Conservation (phyloP, 108 stramenopile genomes). For the Thalassiosira profunda region DNA sequence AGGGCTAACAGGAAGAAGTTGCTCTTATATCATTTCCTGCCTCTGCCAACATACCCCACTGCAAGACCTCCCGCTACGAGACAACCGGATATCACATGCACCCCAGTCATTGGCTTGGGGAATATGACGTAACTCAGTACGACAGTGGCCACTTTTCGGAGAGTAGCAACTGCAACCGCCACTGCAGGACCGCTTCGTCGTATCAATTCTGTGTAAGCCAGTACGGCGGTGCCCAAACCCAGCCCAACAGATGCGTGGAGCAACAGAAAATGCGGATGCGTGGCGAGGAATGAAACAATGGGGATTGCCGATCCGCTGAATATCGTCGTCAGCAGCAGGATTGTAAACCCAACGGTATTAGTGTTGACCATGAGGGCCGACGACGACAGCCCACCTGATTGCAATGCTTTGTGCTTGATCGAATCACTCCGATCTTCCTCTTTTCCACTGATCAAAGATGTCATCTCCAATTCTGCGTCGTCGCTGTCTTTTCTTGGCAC, state of each 20-base stretch:
- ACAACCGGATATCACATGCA: conserved; percentile 33
- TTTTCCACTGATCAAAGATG: conserved; percentile 12
- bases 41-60: background rate
- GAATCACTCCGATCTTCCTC: background rate
- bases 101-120: conserved; percentile 40
- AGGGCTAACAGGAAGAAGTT: conserved; percentile 15
- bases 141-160: conserved; percentile 55
- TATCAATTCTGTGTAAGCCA: conserved; percentile 68
- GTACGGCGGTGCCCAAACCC: conserved; percentile 59
- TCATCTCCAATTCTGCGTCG: conserved; percentile 31
- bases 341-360: conserved; percentile 59
- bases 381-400: conserved; percentile 56
- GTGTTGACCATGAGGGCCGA: conserved; percentile 66
- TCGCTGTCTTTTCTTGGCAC: conserved; percentile 12
- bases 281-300: conserved; percentile 24
- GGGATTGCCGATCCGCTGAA: conserved; percentile 36
- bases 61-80: conserved; percentile 42
- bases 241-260: conserved; percentile 56
- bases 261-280: conserved; percentile 57
- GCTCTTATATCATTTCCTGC: background rate
- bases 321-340: conserved; percentile 36
- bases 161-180: conserved; percentile 68
- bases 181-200: conserved; percentile 49
- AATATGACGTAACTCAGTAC: conserved; percentile 62
- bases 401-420: background rate